Conservation (phyloP, 192 early-diverging fungal genomes). For the Ambispora gerdemannii region DNA sequence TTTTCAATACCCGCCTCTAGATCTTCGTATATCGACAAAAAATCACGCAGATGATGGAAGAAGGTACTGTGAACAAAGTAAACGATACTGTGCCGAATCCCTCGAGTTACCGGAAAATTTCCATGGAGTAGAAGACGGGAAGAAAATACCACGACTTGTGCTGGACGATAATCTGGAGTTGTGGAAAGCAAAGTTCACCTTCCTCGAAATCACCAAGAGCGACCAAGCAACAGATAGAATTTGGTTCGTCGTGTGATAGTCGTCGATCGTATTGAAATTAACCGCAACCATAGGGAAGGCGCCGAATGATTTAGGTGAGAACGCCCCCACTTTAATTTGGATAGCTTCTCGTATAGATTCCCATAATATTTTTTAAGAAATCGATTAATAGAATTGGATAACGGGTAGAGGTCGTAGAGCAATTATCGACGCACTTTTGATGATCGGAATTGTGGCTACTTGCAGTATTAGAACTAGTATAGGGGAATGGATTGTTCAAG, state of each 20-base stretch:
- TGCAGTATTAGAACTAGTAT: conserved; percentile 15
- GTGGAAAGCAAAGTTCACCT: too few relatives aligned
- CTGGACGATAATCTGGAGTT: not conserved
- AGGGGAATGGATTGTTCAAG: not conserved
- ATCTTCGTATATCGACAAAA: too few relatives aligned
- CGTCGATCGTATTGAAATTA: conserved; percentile 17
- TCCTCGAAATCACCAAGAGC: conserved; percentile 8
- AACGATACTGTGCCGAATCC: too few relatives aligned
- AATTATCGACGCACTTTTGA: too few relatives aligned
- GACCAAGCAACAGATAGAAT: conserved; percentile 16
- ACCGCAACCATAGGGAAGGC: conserved; percentile 17
- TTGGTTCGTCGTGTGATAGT: conserved; percentile 16
- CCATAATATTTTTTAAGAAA: conserved; percentile 23
- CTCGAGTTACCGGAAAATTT: too few relatives aligned
- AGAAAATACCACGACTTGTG: too few relatives aligned
- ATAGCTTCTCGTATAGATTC: not conserved
- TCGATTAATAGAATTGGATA: too few relatives aligned
- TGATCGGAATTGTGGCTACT: conserved; percentile 1
- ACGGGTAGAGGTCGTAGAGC: too few relatives aligned
- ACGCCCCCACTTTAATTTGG: not conserved
- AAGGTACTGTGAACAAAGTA: too few relatives aligned
- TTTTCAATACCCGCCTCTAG: too few relatives aligned
- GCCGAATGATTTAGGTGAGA: not conserved
- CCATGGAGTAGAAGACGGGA: too few relatives aligned
- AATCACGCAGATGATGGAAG: not conserved